phyloP scores from a whole-genome alignment of 495 filamentous ascomycete genomes.

The Cercophora scortea region DNA sequence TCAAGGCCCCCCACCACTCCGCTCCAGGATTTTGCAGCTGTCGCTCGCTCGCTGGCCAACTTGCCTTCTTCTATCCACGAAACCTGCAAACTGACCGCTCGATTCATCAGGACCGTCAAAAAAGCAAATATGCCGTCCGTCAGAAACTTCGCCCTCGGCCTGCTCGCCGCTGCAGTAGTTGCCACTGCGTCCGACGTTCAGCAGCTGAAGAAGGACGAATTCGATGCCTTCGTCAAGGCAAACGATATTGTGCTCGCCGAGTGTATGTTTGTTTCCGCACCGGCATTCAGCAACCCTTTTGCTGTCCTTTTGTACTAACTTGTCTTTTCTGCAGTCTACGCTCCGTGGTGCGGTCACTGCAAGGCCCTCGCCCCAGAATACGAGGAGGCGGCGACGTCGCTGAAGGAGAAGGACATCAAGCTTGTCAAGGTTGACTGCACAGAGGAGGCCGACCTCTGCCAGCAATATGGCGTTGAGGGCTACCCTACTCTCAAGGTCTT shows the following conservation, averaged over 20 bases:
- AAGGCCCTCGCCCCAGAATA: constrained; percentile 80
- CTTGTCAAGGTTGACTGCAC: constrained; percentile 97
- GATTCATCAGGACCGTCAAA: neutral
- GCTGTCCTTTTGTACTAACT: constrained; percentile 6
- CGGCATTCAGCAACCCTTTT: neutral
- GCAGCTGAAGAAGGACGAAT: constrained; percentile 76
- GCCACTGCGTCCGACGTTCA: constrained; percentile 68
- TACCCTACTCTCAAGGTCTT: constrained; percentile 99
- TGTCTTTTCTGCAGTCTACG: constrained; percentile 45
- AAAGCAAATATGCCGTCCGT: constrained; percentile 21
- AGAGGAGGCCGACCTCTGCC: constrained; percentile 84
- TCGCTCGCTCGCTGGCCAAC: neutral
- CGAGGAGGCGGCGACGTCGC: constrained; percentile 81
- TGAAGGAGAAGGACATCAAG: constrained; percentile 93
- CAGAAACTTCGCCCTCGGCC: constrained; percentile 33
- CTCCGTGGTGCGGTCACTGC: constrained; percentile 75
- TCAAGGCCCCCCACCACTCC: neutral
- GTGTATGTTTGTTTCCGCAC: constrained; percentile 44
- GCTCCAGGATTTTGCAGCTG: neutral
- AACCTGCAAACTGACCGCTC: neutral
- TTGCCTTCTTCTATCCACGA: neutral
- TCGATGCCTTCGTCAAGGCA: constrained; percentile 74
- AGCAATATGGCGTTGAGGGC: constrained; percentile 82
- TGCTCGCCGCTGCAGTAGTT: constrained; percentile 59
- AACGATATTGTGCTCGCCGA: constrained; percentile 77